Conservation (phyloP, 2,329 filamentous ascomycete genomes). For the Aureobasidium sp. region DNA sequence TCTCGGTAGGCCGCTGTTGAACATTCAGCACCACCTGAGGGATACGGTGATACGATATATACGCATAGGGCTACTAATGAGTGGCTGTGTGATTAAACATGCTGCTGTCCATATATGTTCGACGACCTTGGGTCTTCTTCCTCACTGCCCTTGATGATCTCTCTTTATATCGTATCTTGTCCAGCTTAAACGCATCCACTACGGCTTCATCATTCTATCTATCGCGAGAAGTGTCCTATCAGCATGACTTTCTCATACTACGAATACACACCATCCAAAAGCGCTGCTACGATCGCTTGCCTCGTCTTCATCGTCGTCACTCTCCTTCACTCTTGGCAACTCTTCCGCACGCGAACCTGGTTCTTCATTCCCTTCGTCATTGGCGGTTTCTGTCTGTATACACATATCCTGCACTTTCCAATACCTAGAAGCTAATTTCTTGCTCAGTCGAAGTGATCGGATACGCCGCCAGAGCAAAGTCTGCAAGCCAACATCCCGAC, state of each 20-base stretch:
- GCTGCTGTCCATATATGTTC: too few species aligned
- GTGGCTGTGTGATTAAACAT: too few species aligned
- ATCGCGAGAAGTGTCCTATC: background rate
- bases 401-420: background rate
- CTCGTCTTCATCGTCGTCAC: slow-evolving; percentile 41
- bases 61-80: too few species aligned
- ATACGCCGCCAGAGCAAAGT: slow-evolving; percentile 31
- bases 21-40: background rate
- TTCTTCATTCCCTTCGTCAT: slow-evolving; percentile 44
- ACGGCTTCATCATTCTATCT: too few species aligned
- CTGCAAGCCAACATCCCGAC: slow-evolving; percentile 21
- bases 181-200: too few species aligned
- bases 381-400: slow-evolving; percentile 41
- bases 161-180: too few species aligned
- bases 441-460: slow-evolving; percentile 40
- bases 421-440: background rate
- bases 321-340: slow-evolving; percentile 34
- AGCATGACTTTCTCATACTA: background rate
- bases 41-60: background rate
- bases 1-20: background rate
- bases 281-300: slow-evolving; percentile 40
- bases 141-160: too few species aligned
- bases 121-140: too few species aligned
- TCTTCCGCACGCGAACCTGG: slow-evolving; percentile 40
- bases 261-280: slow-evolving; percentile 40